Evolutionary conservation across 2,329 filamentous ascomycete species (phyloP).

Genomic region (Atkinsonella texensis): DNA sequence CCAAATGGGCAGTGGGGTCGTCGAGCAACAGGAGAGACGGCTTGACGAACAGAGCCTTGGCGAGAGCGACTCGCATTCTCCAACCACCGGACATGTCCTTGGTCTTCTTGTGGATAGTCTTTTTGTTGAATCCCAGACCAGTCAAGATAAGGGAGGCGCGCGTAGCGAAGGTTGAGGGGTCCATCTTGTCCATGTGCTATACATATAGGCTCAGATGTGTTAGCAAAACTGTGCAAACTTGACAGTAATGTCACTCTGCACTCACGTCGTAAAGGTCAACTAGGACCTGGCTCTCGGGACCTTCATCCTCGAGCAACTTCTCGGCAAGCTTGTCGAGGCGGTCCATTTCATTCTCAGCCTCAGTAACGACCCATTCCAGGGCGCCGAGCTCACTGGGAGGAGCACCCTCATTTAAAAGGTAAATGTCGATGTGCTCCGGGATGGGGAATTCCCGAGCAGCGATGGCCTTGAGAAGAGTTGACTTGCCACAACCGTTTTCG

Average conservation of each 20-base stretch:
- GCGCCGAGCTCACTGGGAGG: conserved; percentile 80
- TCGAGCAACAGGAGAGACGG: conserved; percentile 91
- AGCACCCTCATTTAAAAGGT: conserved; percentile 94
- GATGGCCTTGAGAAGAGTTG: conserved; percentile 92
- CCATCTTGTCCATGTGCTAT: conserved; percentile 97
- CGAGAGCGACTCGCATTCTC: conserved; percentile 98
- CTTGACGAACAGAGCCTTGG: conserved; percentile 96
- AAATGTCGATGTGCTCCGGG: conserved; percentile 94
- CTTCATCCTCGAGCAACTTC: conserved; percentile 79
- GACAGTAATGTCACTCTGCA: not conserved
- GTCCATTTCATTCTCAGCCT: conserved; percentile 88
- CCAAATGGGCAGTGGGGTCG: conserved; percentile 97
- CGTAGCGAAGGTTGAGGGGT: conserved; percentile 91
- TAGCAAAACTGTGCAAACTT: conserved; percentile 3
- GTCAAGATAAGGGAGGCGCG: conserved; percentile 94
- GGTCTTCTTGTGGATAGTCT: conserved; percentile 96
- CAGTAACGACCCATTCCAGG: conserved; percentile 90
- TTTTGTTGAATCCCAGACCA: conserved; percentile 98
- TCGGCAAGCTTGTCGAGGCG: conserved; percentile 82
- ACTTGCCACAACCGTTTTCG: conserved; percentile 99
- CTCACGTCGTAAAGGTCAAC: conserved; percentile 93
- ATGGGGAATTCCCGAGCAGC: conserved; percentile 89
- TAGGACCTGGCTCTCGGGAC: conserved; percentile 79
- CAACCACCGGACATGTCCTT: conserved; percentile 99
- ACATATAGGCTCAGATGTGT: conserved; percentile 8